phyloP scores from a whole-genome alignment of 225 moss, liverwort and hornwort species.

The Bryum argenteum region DNA sequence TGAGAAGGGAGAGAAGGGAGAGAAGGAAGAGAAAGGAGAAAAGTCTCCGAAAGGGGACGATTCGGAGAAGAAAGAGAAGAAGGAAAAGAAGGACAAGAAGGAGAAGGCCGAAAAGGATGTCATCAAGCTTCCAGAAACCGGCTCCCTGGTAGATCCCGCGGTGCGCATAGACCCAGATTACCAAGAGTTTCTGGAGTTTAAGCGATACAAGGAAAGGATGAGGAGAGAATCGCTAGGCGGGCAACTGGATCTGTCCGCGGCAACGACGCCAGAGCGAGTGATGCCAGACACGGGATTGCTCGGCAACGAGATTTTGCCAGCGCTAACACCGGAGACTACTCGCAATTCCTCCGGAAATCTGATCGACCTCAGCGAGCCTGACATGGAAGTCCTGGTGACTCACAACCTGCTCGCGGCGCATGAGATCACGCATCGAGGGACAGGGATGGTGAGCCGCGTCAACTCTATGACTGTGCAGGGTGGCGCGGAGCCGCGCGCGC shows the following conservation, averaged over 20 bases:
- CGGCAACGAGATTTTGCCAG: not conserved
- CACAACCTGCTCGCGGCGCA: not conserved
- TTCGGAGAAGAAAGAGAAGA: not conserved
- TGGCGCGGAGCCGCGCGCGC: not conserved
- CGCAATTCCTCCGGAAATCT: not conserved
- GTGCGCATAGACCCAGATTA: conserved; percentile 25
- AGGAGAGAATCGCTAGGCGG: not conserved
- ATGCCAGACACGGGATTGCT: not conserved
- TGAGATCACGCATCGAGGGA: not conserved
- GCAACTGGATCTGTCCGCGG: too few relatives aligned
- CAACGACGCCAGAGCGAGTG: not conserved
- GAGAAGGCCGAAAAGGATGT: not conserved
- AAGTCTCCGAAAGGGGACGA: not conserved
- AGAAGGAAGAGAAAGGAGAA: not conserved
- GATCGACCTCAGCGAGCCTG: conserved; percentile 4
- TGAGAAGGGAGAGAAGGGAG: not conserved
- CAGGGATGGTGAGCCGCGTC: not conserved
- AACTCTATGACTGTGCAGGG: not conserved
- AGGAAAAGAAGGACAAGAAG: not conserved
- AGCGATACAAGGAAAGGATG: conserved; percentile 21
- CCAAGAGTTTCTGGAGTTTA: conserved; percentile 36
- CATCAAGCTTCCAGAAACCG: not conserved
- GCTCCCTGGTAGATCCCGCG: not conserved
- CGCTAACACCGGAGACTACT: not conserved
- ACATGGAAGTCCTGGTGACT: not conserved